Evolutionary conservation across 208 protist genomes (phyloP).

Genomic region (Leishmania tarentolae): DNA sequence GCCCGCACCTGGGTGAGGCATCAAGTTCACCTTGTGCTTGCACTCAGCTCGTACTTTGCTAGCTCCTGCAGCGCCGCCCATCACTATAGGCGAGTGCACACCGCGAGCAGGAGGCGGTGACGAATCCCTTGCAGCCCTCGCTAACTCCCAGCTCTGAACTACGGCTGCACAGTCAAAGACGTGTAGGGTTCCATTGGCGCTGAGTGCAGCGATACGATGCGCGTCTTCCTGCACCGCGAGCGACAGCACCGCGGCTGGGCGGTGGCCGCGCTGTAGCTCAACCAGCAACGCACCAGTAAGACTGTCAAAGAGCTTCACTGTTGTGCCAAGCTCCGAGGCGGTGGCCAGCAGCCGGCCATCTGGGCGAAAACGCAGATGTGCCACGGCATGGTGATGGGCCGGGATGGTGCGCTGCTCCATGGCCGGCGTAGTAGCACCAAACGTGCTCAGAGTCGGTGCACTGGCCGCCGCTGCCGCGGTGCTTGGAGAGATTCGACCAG

Average conservation of each 20-base stretch:
- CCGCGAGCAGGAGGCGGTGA: neutral
- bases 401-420: conserved; percentile 31
- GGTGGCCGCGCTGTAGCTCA: conserved; percentile 49
- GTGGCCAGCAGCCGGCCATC: conserved; percentile 53
- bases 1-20: neutral
- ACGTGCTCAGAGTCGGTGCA: neutral
- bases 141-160: conserved; percentile 25
- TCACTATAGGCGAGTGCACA: neutral
- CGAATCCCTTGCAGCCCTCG: neutral
- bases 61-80: neutral
- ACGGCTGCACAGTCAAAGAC: conserved; percentile 47
- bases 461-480: neutral
- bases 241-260: conserved; percentile 42
- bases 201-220: conserved; percentile 47
- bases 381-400: conserved; percentile 40
- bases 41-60: conserved; percentile 23
- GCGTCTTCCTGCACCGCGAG: conserved; percentile 50
- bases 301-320: conserved; percentile 68
- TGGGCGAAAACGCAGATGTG: conserved; percentile 32
- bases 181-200: conserved; percentile 62
- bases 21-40: conserved; percentile 18
- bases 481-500: neutral
- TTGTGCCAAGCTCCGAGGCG: conserved; percentile 63
- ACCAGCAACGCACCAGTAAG: conserved; percentile 35
- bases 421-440: neutral